Base-by-base conservation (phyloP, 2,329 filamentous ascomycete species). In the Pyrenophora tritici-repentis region DNA sequence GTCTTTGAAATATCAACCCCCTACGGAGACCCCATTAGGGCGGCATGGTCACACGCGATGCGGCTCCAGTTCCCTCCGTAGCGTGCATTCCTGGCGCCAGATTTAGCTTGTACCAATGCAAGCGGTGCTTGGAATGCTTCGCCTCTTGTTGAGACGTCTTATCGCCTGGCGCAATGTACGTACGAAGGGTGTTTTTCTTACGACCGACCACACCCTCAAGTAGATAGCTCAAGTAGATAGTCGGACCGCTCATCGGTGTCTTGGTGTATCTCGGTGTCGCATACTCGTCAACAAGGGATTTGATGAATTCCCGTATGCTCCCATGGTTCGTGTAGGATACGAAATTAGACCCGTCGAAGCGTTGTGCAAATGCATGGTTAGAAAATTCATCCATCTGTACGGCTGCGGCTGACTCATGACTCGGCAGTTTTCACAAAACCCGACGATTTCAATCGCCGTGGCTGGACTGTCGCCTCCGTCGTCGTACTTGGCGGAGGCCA, bases 341-440 rank as follows among this genome's bases (percentile, higher is more conserved):
- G 88, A 14, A 94, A 90, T 63, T 88, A 5, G 79, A 0, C 89
- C 89, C 0, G 88, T 90, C 72, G 90, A 94, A 0, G 89, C 89
- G 26, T 86, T 87, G 0, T 89, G 90, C 0, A 88, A 90, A 0
- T 94, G 65, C 0, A 89, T 86, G 16, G 0, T 89, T 90, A 0
- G 88, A 91, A 67, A 94, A 93, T 2, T 95, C 87, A 66, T 94
- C 89, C 90, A 94, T 94, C 88, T 91, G 93, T 47, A 94, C 83
- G 0, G 88, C 78, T 34, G 94, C 71, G 0, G 83, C 90, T 2
- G 86, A 89, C 0, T 90, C 90, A 71, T 94, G 0, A 90, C 89
- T 0, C 90, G 90, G 2, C 89, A 87, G 94, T 91, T 29, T 29
- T 29, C 0, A 90, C 89, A 16, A 32, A 93, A 75, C 90, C 94